A percentile compares a stretch with the other conserved stretches of the same genome.
Evolutionary conservation across 768 basidiomycete species (phyloP).

Genomic region (Lentinula boryana): DNA sequence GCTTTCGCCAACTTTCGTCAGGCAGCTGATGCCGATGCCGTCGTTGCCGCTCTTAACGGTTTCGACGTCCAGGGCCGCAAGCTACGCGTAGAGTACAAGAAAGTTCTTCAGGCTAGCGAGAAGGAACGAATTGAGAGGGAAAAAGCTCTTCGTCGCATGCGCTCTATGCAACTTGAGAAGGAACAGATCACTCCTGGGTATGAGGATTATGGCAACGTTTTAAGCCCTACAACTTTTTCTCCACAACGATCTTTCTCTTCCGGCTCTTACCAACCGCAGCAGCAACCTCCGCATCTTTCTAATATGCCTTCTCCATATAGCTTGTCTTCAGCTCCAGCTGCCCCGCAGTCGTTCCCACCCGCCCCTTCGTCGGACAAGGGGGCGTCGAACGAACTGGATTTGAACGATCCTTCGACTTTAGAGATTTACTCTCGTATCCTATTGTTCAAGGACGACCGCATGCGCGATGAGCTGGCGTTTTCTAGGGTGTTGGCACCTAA

Average conservation of each 20-base stretch:
- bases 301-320: conserved; percentile 41
- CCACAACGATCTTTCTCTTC: conserved; percentile 74
- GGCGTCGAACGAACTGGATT: conserved; percentile 72
- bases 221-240: conserved; percentile 46
- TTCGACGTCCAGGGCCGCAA: conserved; percentile 96
- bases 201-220: conserved; percentile 62
- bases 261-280: conserved; percentile 53
- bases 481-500: conserved; percentile 80
- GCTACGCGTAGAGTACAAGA: conserved; percentile 98
- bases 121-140: conserved; percentile 98
- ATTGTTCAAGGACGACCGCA: conserved; percentile 95
- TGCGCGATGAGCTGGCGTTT: conserved; percentile 97
- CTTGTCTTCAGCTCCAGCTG: conserved; percentile 45
- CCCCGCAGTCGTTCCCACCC: conserved; percentile 45
- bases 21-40: conserved; percentile 86
- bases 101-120: conserved; percentile 97
- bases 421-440: conserved; percentile 97
- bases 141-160: conserved; percentile 97
- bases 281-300: conserved; percentile 51
- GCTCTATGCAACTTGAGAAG: conserved; percentile 92
- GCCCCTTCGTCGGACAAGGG: conserved; percentile 64
- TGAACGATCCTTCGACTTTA: conserved; percentile 92
- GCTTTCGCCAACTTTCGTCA: conserved; percentile 99
- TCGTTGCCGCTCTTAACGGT: conserved; percentile 93
- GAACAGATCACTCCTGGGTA: conserved; percentile 58